Evolutionary conservation across 345 rosid genomes (phyloP), one percentile per base, ranked within the genome.

Genomic region (Jatropha curcas): DNA sequence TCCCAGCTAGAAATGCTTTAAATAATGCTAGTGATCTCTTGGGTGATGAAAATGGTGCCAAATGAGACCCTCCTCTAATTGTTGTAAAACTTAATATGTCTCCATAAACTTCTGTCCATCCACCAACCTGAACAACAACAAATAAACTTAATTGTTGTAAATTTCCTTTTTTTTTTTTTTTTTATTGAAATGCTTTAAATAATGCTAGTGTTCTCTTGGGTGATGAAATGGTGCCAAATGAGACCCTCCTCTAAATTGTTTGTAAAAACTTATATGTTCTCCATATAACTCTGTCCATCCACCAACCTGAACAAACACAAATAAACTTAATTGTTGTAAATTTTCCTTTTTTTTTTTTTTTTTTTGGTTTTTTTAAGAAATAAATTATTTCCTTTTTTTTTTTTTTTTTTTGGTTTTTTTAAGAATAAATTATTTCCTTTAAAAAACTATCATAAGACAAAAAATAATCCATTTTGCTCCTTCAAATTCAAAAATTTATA

Each of bases 281-380:
- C 70, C 79, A 17, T 75, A 75, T 4, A 43, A 69, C 41, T 51
- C 48, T 69, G 79, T 65, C 79, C 79, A 75, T 69, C 79, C 41
- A n/a, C 22, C 10, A 7, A 10, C 27, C 7, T 19, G 22, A 12
- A 2, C n/a, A n/a, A 19, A 19, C 14, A 7, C 3, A 27, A 28
- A 57, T 30, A n/a, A n/a, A n/a, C n/a, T n/a, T n/a, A n/a, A n/a
- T n/a, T n/a, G n/a, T n/a, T n/a, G n/a, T n/a, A n/a, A n/a, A n/a
- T n/a, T n/a, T n/a, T n/a, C n/a, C n/a, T n/a, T n/a, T n/a, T n/a
- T n/a, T n/a, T n/a, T n/a, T n/a, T n/a, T n/a, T n/a, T n/a, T n/a
- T n/a, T n/a, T n/a, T n/a, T n/a, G n/a, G n/a, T n/a, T n/a, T n/a
- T n/a, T n/a, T n/a, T n/a, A n/a, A n/a, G n/a, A n/a, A n/a, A n/a